Conservation (phyloP, 2,329 filamentous ascomycete genomes). For the Lasiodiplodia sp. region DNA sequence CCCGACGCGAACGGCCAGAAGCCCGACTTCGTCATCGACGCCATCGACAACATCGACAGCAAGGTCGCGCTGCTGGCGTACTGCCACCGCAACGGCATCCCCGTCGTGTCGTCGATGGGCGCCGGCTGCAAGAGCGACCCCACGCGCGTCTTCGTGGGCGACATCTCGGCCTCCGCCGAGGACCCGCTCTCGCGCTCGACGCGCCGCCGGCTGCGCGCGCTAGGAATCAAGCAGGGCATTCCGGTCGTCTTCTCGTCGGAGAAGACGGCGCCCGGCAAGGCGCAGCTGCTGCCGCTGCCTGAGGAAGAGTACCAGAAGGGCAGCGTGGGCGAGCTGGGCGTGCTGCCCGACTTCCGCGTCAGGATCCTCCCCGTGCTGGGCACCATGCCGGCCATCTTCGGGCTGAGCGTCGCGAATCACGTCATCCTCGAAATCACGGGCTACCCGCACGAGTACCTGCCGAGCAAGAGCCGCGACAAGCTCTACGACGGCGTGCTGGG, state of each 20-base stretch:
- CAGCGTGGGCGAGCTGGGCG: slow-evolving; percentile 82
- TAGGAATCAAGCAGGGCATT: slow-evolving; percentile 84
- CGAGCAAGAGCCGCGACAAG: slow-evolving; percentile 84
- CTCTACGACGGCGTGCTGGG: slow-evolving; percentile 87
- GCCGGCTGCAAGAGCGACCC: slow-evolving; percentile 91
- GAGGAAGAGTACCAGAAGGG: slow-evolving; percentile 91
- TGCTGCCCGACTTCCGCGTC: slow-evolving; percentile 90
- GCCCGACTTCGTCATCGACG: slow-evolving; percentile 92
- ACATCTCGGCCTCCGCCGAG: slow-evolving; percentile 87
- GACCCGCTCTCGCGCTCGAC: slow-evolving; percentile 89
- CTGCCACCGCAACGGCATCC: slow-evolving; percentile 78
- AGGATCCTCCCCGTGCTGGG: slow-evolving; percentile 94
- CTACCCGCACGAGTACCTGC: slow-evolving; percentile 86
- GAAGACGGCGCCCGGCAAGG: slow-evolving; percentile 88
- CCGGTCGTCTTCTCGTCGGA: slow-evolving; percentile 93
- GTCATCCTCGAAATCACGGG: slow-evolving; percentile 81
- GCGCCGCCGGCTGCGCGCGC: slow-evolving; percentile 75
- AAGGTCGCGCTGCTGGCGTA: slow-evolving; percentile 92
- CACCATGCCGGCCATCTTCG: slow-evolving; percentile 97
- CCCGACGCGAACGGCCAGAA: slow-evolving; percentile 68
- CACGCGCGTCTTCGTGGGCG: slow-evolving; percentile 86
- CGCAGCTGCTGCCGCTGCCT: slow-evolving; percentile 81
- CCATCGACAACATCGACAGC: slow-evolving; percentile 97
- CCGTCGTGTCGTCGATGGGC: slow-evolving; percentile 94
- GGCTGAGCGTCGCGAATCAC: slow-evolving; percentile 89